phyloP scores from a whole-genome alignment of 23 red algal genomes.

The Agarophyton chilense region DNA sequence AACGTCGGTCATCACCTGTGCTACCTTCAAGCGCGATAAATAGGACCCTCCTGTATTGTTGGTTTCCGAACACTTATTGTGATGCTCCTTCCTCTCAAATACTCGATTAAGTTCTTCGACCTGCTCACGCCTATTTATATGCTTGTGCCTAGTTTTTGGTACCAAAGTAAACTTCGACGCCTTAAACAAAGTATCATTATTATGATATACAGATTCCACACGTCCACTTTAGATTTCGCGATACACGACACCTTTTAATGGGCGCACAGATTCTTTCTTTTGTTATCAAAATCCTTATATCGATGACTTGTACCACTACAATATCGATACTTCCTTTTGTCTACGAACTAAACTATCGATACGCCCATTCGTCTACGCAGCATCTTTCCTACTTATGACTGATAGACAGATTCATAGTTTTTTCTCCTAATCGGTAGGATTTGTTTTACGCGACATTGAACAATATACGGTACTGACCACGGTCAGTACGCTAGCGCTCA shows the following conservation, averaged over 20 bases:
- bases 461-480: too few relatives aligned
- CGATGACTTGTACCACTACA: too few relatives aligned
- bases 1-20: not conserved
- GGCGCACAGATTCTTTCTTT: not conserved
- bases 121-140: not conserved
- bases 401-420: too few relatives aligned
- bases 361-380: too few relatives aligned
- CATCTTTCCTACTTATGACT: too few relatives aligned
- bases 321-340: too few relatives aligned
- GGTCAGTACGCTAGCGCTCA: too few relatives aligned
- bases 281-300: too few relatives aligned
- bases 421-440: too few relatives aligned
- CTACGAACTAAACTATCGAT: too few relatives aligned
- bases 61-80: too few relatives aligned
- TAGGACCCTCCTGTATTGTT: not conserved
- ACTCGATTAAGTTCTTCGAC: not conserved
- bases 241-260: not conserved
- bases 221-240: slow-evolving; percentile 1
- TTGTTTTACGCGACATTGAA: too few relatives aligned
- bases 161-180: slow-evolving; percentile 1
- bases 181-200: not conserved
- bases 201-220: not conserved
- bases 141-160: not conserved
- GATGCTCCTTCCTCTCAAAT: not conserved
- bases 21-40: not conserved